Evolutionary conservation across 768 basidiomycete genomes (phyloP).

Genomic region (Cytidiella melzeri): DNA sequence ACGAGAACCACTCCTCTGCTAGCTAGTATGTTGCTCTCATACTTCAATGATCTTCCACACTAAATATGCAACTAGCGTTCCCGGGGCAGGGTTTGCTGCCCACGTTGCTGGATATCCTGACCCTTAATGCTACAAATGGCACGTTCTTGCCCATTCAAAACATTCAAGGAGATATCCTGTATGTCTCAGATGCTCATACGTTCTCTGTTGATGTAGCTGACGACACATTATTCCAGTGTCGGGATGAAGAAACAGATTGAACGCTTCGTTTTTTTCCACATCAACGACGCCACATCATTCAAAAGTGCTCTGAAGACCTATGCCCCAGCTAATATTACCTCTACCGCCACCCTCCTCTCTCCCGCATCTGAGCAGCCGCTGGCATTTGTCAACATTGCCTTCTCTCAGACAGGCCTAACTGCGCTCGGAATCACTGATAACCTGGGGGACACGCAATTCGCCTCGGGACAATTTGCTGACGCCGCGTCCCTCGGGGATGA

Average conservation of each 20-base stretch:
- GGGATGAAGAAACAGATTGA: slow-evolving; percentile 22
- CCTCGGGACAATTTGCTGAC: slow-evolving; percentile 14
- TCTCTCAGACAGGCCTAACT: slow-evolving; percentile 15
- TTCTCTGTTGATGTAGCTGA: background rate
- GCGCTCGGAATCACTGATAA: slow-evolving; percentile 17
- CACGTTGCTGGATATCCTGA: slow-evolving; percentile 1
- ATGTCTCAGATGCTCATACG: background rate
- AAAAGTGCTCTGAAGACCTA: slow-evolving; percentile 11
- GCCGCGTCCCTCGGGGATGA: slow-evolving; percentile 18
- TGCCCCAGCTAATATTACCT: slow-evolving; percentile 7
- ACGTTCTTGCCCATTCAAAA: slow-evolving; percentile 7
- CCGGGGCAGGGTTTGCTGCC: slow-evolving; percentile 8
- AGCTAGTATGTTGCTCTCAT: background rate
- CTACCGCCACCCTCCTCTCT: slow-evolving; percentile 7
- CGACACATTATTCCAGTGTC: slow-evolving; percentile 8
- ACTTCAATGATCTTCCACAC: background rate
- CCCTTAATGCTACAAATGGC: slow-evolving; percentile 8
- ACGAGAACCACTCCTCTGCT: slow-evolving; percentile 3
- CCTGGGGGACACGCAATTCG: slow-evolving; percentile 14
- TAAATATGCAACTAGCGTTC: background rate
- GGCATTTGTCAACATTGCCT: slow-evolving; percentile 18
- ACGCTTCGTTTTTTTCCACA: slow-evolving; percentile 20
- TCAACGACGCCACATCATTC: slow-evolving; percentile 16
- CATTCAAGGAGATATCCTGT: slow-evolving; percentile 13
- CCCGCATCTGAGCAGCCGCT: slow-evolving; percentile 9